Conservation (phyloP, 257 asterid species). For the Petrea volubilis region DNA sequence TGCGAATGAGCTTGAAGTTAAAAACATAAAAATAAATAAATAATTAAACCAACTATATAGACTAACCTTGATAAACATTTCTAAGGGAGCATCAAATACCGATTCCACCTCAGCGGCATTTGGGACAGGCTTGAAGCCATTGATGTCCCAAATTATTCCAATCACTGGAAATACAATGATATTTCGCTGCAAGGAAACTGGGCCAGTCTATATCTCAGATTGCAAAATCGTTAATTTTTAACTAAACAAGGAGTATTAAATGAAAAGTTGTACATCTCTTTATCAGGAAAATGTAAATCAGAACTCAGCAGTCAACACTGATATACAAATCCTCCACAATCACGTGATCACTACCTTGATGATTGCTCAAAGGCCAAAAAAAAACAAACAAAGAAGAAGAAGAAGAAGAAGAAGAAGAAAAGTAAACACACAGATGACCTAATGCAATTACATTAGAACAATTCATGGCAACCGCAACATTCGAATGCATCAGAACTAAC, state of each 20-base stretch:
- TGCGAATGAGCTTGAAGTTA: not conserved
- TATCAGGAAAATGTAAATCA: not conserved
- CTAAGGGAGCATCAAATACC: slow-evolving; percentile 64
- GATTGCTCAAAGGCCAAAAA: not conserved
- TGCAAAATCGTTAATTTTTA: not conserved
- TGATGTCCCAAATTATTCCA: slow-evolving; percentile 49
- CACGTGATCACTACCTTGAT: not conserved
- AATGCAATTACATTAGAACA: not conserved
- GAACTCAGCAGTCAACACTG: not conserved
- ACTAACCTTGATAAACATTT: slow-evolving; percentile 68
- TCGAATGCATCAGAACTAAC: not conserved
- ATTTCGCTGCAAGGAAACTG: slow-evolving; percentile 36
- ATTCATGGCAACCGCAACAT: not conserved
- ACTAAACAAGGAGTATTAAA: not conserved
- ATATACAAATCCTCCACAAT: not conserved
- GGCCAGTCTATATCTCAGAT: not conserved
- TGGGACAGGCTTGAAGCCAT: slow-evolving; percentile 36
- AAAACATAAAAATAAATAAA: not conserved
- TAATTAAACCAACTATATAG: no score
- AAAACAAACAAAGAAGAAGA: no score
- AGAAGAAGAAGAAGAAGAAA: not conserved
- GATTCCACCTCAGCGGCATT: slow-evolving; percentile 66
- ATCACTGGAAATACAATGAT: slow-evolving; percentile 63
- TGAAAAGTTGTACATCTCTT: not conserved
- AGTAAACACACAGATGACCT: not conserved